Conservation (phyloP, 176 grass and related monocot genomes). For the Hsuehochloa calcarea region DNA sequence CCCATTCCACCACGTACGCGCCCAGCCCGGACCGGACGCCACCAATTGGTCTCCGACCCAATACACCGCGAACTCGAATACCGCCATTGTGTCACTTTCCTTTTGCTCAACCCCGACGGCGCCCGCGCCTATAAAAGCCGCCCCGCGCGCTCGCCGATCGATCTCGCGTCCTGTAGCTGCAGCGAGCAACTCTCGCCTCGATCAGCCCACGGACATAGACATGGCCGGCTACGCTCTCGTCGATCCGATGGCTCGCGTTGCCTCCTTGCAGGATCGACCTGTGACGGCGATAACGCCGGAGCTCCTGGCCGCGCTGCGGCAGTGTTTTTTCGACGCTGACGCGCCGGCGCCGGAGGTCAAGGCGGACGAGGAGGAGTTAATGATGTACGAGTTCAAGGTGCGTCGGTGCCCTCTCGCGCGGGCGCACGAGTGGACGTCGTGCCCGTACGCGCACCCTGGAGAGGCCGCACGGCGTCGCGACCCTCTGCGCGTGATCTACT, state of each 20-base stretch:
- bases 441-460: constrained; percentile 69
- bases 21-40: neutral
- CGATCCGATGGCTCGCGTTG: neutral
- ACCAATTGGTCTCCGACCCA: neutral
- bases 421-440: constrained; percentile 83
- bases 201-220: neutral
- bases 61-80: neutral
- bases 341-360: constrained; percentile 8
- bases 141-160: neutral
- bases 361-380: constrained; percentile 49
- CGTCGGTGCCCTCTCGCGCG: constrained; percentile 53
- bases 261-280: neutral
- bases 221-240: neutral
- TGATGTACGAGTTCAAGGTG: constrained; percentile 95
- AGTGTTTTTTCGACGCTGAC: neutral
- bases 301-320: constrained; percentile 35
- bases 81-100: neutral
- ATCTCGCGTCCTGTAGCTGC: neutral
- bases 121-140: neutral
- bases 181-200: neutral
- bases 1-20: neutral
- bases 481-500: constrained; percentile 60
- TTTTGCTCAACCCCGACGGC: neutral
- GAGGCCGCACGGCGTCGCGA: constrained; percentile 77
- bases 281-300: constrained; percentile 12